Percentiles rank a stretch among this genome's conserved stretches.
These are phyloP conservation scores for Colletotrichum cereale DNA, from an alignment of 2,329 filamentous ascomycete genomes.

Conservation along the genomic window DNA sequence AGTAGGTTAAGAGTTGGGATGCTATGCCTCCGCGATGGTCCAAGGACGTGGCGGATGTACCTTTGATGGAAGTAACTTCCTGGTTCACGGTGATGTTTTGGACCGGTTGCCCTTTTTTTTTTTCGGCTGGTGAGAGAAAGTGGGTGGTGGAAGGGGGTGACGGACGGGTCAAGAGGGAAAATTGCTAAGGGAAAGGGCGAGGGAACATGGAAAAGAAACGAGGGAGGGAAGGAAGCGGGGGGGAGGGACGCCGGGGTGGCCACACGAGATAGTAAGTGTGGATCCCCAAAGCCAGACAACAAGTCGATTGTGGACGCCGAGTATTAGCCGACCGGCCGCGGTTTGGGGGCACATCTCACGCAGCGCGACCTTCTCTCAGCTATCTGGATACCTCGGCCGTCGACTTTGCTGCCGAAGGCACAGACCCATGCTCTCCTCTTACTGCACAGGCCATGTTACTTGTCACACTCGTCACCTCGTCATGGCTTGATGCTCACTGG, in stretches of 20 bases:
- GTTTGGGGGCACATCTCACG: too few species aligned
- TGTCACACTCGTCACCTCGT: conserved; percentile 39
- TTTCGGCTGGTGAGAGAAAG: conserved; percentile 35
- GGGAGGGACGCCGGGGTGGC: background rate
- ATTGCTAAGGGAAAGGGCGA: conserved; percentile 35
- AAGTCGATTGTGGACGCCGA: background rate
- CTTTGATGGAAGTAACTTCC: conserved; percentile 57
- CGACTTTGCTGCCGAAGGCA: conserved; percentile 14
- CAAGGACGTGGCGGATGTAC: conserved; percentile 48
- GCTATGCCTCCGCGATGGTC: conserved; percentile 32
- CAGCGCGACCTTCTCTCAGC: background rate
- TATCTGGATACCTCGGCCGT: conserved; percentile 4
- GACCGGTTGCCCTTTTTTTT: conserved; percentile 51
- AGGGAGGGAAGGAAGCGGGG: conserved; percentile 31
- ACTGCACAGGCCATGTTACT: conserved; percentile 12
- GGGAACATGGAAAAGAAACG: conserved; percentile 40
- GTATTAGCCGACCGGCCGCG: background rate
- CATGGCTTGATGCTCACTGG: conserved; percentile 31
- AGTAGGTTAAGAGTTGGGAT: conserved; percentile 33
- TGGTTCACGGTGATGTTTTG: conserved; percentile 54
- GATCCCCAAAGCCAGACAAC: background rate
- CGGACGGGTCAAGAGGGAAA: conserved; percentile 32
- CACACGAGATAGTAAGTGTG: conserved; percentile 1
- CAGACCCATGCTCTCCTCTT: background rate
- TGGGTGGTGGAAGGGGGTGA: conserved; percentile 36